These are phyloP conservation scores for Helotiales sp. DNA, from an alignment of 2,329 filamentous ascomycete genomes.

Conservation along the genomic window DNA sequence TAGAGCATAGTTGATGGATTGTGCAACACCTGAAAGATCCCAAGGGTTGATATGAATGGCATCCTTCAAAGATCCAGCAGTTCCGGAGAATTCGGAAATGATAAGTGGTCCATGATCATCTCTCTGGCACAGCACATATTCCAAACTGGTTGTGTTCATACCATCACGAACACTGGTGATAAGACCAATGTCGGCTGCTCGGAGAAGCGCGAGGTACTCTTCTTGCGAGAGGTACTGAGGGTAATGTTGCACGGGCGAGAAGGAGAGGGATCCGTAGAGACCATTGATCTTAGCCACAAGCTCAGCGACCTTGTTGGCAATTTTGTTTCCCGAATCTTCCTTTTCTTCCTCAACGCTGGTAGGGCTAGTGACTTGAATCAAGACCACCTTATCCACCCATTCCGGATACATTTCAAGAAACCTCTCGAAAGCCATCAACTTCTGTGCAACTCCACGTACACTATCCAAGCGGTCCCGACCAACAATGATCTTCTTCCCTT, in stretches of 20 bases:
- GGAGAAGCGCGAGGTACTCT: constrained; percentile 93
- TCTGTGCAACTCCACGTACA: constrained; percentile 92
- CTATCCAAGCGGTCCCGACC: constrained; percentile 93
- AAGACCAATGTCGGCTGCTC: constrained; percentile 86
- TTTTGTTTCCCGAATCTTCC: constrained; percentile 78
- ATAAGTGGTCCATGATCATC: constrained; percentile 87
- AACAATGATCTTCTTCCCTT: constrained; percentile 93
- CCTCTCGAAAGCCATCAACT: constrained; percentile 90
- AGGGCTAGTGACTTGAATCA: constrained; percentile 94
- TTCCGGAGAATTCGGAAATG: constrained; percentile 95
- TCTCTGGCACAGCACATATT: constrained; percentile 92
- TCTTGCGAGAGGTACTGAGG: constrained; percentile 88
- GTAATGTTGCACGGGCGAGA: constrained; percentile 91
- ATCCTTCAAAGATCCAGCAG: constrained; percentile 80
- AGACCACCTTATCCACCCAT: constrained; percentile 88
- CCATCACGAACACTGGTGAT: constrained; percentile 96
- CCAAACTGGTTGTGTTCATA: constrained; percentile 96
- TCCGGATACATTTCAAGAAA: constrained; percentile 91
- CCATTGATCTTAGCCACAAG: constrained; percentile 92
- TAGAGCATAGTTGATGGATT: constrained; percentile 80
- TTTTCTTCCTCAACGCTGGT: constrained; percentile 79
- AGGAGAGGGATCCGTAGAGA: constrained; percentile 83
- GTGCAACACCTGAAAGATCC: constrained; percentile 84
- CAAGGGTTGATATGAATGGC: constrained; percentile 97
- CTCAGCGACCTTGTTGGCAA: constrained; percentile 87